Base-by-base conservation (phyloP, 768 basidiomycete genomes). In the Chiua virens region DNA sequence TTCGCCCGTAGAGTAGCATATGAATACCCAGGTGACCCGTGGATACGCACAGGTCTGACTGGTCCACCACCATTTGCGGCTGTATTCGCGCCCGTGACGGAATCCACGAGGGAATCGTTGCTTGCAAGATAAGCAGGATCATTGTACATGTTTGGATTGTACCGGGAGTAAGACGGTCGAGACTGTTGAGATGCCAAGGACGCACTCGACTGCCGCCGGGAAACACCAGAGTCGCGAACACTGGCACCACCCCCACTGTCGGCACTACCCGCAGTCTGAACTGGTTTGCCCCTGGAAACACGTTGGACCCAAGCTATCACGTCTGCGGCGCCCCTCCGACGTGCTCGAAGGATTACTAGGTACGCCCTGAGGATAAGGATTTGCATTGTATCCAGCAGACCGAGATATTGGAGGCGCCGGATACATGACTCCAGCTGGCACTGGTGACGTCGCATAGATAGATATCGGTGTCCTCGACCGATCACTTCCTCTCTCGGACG, bases 391-490 rank as follows among this genome's bases (percentile, higher is more conserved):
- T 5, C 48, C 15, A n/a, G 58, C 55, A 0, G 61, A 59, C 21
- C 67, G 68, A 17, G 62, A 55, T 38, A 69, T 47, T 14, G 67
- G 69, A 30, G 67, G 67, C 1, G 49, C 60, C 8, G 67, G 64
- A 27, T 69, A 69, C 3, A 55, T 54, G 35, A 67, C 22, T 0
- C 60, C 67, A 9, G 51, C 15, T 28, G 67, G 67, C 8, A 63
- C 58, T 8, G 67, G 57, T 10, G 67, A 58, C 13, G 57, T 23
- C 3, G 67, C 60, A 15, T 69, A 69, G 22, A 66, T 54, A 4
- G 60, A 52, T 15, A 58, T 47, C 3, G 65, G 56, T 10, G 47
- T 65, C 52, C 55, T 60, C 14, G 67, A 45, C 35, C 57, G 56
- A 42, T 42, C 47, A 9, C 44, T 27, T 18, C 58, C 65, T n/a